Evolutionary conservation across 2,329 filamentous ascomycete genomes (phyloP).

Genomic region (Beauveria pseudobassiana): DNA sequence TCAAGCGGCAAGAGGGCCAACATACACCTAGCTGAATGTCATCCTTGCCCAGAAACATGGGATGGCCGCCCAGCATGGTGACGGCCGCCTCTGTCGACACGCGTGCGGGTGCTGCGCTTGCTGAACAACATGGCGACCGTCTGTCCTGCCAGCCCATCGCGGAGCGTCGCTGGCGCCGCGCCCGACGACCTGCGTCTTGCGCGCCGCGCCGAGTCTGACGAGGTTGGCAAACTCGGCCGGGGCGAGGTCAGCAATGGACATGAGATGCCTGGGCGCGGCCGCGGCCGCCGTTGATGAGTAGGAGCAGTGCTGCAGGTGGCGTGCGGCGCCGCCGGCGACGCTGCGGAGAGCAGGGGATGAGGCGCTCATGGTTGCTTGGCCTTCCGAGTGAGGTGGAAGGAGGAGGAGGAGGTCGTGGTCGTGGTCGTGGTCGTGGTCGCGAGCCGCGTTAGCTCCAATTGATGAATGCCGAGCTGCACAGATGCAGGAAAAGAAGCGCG

Average conservation of each 20-base stretch:
- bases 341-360: background rate
- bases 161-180: slow-evolving; percentile 44
- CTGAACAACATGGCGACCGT: slow-evolving; percentile 94
- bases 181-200: slow-evolving; percentile 67
- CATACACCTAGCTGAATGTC: slow-evolving; percentile 90
- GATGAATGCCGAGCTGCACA: background rate
- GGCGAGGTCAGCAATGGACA: slow-evolving; percentile 83
- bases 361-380: background rate
- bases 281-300: slow-evolving; percentile 6
- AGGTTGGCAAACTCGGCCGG: slow-evolving; percentile 72
- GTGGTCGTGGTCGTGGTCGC: too few species aligned
- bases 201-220: slow-evolving; percentile 70
- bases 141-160: slow-evolving; percentile 59
- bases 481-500: background rate
- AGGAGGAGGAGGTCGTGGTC: background rate
- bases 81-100: slow-evolving; percentile 91
- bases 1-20: slow-evolving; percentile 12
- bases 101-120: slow-evolving; percentile 89
- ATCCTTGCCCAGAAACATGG: slow-evolving; percentile 93
- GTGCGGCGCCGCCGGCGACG: background rate
- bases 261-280: slow-evolving; percentile 65
- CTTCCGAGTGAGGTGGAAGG: background rate
- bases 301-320: slow-evolving; percentile 1
- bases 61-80: slow-evolving; percentile 78
- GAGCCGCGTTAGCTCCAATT: background rate